phyloP scores from a whole-genome alignment of 805 yeast genomes.

The Cyberlindnera xylosilytica region DNA sequence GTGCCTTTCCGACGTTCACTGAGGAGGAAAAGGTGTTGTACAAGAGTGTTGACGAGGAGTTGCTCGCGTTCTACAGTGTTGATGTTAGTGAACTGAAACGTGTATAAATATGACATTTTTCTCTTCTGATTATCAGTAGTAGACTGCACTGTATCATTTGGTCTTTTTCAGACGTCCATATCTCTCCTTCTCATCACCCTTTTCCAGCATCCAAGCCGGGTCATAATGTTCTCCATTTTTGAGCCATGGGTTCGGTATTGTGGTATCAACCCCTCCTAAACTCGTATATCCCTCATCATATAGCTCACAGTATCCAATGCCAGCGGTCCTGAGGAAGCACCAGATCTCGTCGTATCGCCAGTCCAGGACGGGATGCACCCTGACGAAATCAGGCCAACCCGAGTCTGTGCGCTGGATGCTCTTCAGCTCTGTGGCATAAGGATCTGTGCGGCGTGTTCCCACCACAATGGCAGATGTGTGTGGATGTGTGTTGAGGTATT shows the following conservation, averaged over 20 bases:
- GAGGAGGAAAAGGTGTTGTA: constrained; percentile 30
- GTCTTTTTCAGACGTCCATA: constrained; percentile 30
- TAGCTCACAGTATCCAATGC: constrained; percentile 67
- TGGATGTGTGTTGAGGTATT: constrained; percentile 52
- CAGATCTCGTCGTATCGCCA: constrained; percentile 87
- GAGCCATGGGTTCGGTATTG: constrained; percentile 68
- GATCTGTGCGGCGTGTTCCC: constrained; percentile 87
- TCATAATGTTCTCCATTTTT: constrained; percentile 30
- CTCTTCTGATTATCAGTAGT: too few species aligned
- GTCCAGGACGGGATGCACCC: constrained; percentile 85
- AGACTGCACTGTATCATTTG: too few species aligned
- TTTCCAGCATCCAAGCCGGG: constrained; percentile 59
- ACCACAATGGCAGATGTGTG: constrained; percentile 72
- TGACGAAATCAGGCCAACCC: constrained; percentile 84
- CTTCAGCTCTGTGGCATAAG: constrained; percentile 60
- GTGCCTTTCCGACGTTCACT: constrained; percentile 24
- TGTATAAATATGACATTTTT: too few species aligned
- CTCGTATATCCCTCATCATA: constrained; percentile 89
- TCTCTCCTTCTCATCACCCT: constrained; percentile 61
- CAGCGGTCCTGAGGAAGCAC: constrained; percentile 64
- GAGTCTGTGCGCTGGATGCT: constrained; percentile 76
- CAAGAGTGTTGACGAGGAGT: constrained; percentile 6
- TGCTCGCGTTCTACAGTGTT: constrained; percentile 20
- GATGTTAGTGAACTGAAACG: constrained; percentile 7
- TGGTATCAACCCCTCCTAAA: constrained; percentile 73